A percentile compares a stretch with the other conserved stretches of the same genome.
These are phyloP conservation scores for Aspergillus campestris DNA, from an alignment of 495 filamentous ascomycete genomes.

Conservation along the genomic window DNA sequence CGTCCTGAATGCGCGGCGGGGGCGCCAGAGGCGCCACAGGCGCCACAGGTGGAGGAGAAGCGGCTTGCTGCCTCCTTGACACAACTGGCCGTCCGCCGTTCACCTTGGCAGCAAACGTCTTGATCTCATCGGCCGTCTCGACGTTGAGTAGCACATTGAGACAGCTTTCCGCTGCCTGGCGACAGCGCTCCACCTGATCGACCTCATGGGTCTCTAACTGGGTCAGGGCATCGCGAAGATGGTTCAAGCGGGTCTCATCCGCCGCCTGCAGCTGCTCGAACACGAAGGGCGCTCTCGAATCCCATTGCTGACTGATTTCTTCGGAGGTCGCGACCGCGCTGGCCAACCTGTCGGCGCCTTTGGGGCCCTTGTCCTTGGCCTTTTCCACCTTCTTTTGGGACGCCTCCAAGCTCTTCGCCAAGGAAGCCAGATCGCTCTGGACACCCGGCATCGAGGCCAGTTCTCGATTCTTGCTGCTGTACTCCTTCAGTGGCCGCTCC, in stretches of 20 bases:
- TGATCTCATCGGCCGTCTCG: conserved; percentile 82
- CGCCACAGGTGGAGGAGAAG: conserved; percentile 8
- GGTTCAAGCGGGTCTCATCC: conserved; percentile 84
- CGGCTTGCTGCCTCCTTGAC: conserved; percentile 8
- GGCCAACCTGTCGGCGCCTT: conserved; percentile 73
- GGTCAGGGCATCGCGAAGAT: conserved; percentile 85
- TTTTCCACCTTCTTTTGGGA: conserved; percentile 86
- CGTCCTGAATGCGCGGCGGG: conserved; percentile 38
- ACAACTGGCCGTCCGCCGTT: conserved; percentile 21
- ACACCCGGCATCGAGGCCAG: conserved; percentile 79
- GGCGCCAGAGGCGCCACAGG: conserved; percentile 24
- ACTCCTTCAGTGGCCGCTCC: conserved; percentile 73
- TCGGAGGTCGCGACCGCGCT: conserved; percentile 66
- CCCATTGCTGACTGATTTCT: conserved; percentile 76
- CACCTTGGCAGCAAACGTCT: conserved; percentile 61
- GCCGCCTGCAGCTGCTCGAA: conserved; percentile 90
- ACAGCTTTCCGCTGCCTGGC: conserved; percentile 69
- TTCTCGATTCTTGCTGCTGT: conserved; percentile 62
- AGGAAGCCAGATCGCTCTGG: conserved; percentile 64
- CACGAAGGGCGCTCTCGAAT: conserved; percentile 90
- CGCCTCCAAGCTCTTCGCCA: conserved; percentile 78
- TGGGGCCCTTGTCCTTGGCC: conserved; percentile 67
- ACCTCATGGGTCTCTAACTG: conserved; percentile 89
- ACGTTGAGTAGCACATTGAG: conserved; percentile 82
- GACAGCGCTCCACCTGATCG: conserved; percentile 73